phyloP scores from a whole-genome alignment of 352 stramenopile species.

The Paralagenidium karlingii region DNA sequence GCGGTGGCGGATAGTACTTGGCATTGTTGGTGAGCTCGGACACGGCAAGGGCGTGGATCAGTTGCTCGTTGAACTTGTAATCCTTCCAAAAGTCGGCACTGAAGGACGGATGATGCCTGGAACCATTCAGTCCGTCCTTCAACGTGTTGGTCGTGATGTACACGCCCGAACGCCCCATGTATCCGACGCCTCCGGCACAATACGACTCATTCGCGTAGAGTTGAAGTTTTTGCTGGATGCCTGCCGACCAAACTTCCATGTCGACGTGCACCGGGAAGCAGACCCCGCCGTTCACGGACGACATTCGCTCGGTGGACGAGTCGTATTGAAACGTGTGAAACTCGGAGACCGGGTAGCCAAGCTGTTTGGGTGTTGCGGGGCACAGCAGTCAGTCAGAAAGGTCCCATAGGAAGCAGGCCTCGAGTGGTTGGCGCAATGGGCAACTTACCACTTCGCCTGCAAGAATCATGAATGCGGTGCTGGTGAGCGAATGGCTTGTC shows the following conservation, averaged over 20 bases:
- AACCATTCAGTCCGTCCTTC: constrained; percentile 11
- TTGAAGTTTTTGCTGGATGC: constrained; percentile 12
- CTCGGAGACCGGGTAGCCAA: too few species aligned
- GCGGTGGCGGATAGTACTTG: constrained; percentile 11
- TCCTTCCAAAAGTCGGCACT: constrained; percentile 36
- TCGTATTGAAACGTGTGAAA: too few species aligned
- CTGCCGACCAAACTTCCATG: constrained; percentile 30
- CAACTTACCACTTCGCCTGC: constrained; percentile 26
- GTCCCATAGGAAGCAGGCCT: too few species aligned
- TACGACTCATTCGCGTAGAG: constrained; percentile 40
- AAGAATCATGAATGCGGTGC: constrained; percentile 29
- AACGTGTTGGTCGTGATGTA: constrained; percentile 26
- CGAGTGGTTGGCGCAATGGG: too few species aligned
- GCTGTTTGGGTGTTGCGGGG: too few species aligned
- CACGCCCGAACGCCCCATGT: constrained; percentile 17
- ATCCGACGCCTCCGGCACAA: constrained; percentile 9
- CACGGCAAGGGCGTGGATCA: constrained; percentile 18
- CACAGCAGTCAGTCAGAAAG: too few species aligned
- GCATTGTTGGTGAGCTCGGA: constrained; percentile 11
- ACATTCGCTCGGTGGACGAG: constrained; percentile 31
- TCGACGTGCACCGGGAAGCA: constrained; percentile 45
- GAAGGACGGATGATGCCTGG: constrained; percentile 13
- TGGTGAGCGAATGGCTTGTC: constrained; percentile 17
- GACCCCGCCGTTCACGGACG: constrained; percentile 10
- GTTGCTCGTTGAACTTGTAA: constrained; percentile 20